Evolutionary conservation across 1,139 yeast genomes (phyloP).

Genomic region (Blastobotrys aristatus): DNA sequence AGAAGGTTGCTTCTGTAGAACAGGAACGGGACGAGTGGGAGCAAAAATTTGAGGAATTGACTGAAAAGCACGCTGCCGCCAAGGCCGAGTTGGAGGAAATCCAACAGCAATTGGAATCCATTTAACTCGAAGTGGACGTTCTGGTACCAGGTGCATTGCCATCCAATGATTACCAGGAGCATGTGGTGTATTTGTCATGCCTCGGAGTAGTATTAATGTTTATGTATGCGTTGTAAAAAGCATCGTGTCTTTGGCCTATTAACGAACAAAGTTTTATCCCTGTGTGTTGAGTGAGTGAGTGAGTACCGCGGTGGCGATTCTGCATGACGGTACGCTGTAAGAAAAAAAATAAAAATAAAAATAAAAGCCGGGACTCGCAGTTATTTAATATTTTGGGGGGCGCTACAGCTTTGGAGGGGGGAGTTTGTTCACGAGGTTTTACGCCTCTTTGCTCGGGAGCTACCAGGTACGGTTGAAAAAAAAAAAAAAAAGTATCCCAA

Average conservation of each 20-base stretch:
- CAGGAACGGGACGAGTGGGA: conserved; percentile 90
- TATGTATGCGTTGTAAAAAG: conserved; percentile 3
- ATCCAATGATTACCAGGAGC: not conserved
- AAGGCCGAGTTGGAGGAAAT: conserved; percentile 92
- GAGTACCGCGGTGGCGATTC: too few relatives aligned
- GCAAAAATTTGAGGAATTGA: conserved; percentile 83
- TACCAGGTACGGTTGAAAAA: too few relatives aligned
- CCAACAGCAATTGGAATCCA: conserved; percentile 85
- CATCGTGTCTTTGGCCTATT: too few relatives aligned
- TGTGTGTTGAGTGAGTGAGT: too few relatives aligned
- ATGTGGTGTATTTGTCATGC: conserved; percentile 1
- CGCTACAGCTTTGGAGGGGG: too few relatives aligned
- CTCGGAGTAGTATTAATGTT: conserved; percentile 9
- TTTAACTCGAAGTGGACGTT: conserved; percentile 41
- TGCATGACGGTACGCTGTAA: too few relatives aligned
- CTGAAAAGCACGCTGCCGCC: conserved; percentile 73
- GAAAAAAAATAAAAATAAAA: not conserved
- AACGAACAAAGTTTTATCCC: too few relatives aligned
- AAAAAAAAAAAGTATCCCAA: too few relatives aligned
- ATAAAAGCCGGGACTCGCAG: not conserved
- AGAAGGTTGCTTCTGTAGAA: conserved; percentile 89
- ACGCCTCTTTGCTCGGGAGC: too few relatives aligned
- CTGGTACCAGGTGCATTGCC: not conserved
- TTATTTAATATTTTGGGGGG: too few relatives aligned
- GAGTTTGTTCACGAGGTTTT: too few relatives aligned